These are phyloP conservation scores for Amanita fuliginea DNA, from an alignment of 768 basidiomycete species.

Conservation along the genomic window DNA sequence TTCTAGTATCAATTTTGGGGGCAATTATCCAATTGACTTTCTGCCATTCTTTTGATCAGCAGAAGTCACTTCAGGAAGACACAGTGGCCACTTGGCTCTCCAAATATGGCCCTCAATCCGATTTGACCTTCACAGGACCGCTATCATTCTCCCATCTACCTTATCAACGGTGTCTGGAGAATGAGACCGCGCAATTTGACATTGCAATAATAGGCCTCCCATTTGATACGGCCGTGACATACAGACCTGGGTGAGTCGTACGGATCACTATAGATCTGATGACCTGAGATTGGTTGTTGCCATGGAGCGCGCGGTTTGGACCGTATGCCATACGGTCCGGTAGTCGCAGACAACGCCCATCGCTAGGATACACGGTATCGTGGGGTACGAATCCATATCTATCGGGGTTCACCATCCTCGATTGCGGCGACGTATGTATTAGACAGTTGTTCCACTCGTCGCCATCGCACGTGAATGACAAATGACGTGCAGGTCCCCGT, in stretches of 20 bases:
- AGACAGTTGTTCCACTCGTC: background rate
- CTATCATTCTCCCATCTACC: constrained; percentile 64
- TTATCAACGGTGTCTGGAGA: constrained; percentile 60
- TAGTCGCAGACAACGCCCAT: constrained; percentile 30
- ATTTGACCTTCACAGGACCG: constrained; percentile 21
- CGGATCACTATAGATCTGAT: constrained; percentile 8
- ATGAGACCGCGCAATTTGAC: constrained; percentile 32
- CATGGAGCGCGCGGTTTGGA: constrained; percentile 70
- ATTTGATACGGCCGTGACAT: constrained; percentile 57
- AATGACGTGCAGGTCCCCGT: constrained; percentile 49
- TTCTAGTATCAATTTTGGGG: no score
- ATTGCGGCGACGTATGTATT: no score
- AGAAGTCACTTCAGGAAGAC: no score
- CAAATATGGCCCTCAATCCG: constrained; percentile 47
- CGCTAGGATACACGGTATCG: constrained; percentile 54
- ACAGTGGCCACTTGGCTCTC: constrained; percentile 36
- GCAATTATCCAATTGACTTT: no score
- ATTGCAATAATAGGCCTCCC: constrained; percentile 35
- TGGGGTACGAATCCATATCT: constrained; percentile 68
- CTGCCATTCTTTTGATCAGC: no score
- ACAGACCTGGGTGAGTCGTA: constrained; percentile 32
- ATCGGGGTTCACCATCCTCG: constrained; percentile 48
- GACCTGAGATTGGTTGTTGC: constrained; percentile 12
- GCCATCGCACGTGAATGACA: background rate
- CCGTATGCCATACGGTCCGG: constrained; percentile 79